These are phyloP conservation scores for Solanum okadae DNA, from an alignment of 257 asterid genomes.

Conservation along the genomic window DNA sequence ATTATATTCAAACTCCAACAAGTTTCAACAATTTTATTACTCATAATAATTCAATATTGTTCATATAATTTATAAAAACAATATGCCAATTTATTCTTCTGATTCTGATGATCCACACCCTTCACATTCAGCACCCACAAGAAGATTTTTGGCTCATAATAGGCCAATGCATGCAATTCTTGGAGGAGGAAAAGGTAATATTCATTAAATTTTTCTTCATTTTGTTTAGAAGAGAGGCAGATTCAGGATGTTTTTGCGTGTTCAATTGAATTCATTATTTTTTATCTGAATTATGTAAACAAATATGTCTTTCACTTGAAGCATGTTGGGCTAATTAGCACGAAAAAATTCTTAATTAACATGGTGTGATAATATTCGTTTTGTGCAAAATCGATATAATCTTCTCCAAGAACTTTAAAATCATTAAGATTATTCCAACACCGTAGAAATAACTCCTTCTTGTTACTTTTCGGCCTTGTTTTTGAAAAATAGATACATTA, in stretches of 20 bases:
- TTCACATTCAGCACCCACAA: neutral
- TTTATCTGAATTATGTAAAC: neutral
- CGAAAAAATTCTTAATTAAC: neutral
- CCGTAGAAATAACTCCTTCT: neutral
- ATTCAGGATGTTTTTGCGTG: fast-evolving
- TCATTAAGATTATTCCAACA: neutral
- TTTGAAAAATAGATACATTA: too few species aligned
- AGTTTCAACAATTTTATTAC: neutral
- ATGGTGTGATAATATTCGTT: neutral
- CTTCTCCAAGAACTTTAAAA: neutral
- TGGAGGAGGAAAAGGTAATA: constrained; percentile 50
- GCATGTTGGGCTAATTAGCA: neutral
- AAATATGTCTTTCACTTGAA: too few species aligned
- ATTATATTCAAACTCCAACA: neutral
- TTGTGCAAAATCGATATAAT: neutral
- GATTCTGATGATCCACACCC: constrained; percentile 9
- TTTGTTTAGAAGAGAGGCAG: too few species aligned
- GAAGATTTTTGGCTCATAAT: constrained; percentile 29
- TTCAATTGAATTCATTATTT: neutral
- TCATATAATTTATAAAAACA: neutral
- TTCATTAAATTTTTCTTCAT: neutral
- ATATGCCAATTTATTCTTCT: constrained; percentile 5
- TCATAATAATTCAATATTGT: neutral
- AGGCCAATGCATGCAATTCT: constrained; percentile 40
- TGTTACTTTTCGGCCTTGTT: neutral